Conservation (phyloP, 352 stramenopile species). For the Phytophthora cactorum region DNA sequence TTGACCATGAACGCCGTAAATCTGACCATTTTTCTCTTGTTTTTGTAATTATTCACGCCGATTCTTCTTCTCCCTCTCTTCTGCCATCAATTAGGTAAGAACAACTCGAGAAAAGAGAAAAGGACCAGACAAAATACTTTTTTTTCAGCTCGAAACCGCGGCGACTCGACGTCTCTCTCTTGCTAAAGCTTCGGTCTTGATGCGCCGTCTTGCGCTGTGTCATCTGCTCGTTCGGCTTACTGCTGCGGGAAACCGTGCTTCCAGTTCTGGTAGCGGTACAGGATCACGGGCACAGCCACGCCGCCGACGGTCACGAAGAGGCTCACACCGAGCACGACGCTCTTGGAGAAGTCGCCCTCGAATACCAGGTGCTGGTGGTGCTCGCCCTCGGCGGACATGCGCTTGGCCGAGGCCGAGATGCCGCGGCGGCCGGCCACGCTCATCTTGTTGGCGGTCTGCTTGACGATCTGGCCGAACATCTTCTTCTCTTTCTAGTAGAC, state of each 20-base stretch:
- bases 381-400: conserved; percentile 75
- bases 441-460: conserved; percentile 74
- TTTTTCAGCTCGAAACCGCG: conserved; percentile 14
- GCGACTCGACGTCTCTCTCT: background rate
- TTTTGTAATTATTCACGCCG: conserved; percentile 33
- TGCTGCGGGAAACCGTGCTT: conserved; percentile 89
- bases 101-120: conserved; percentile 17
- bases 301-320: conserved; percentile 73
- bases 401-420: conserved; percentile 80
- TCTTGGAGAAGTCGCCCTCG: conserved; percentile 84
- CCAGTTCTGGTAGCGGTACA: conserved; percentile 90
- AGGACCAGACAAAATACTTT: conserved; percentile 23
- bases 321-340: conserved; percentile 59
- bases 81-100: conserved; percentile 1
- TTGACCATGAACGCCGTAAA: background rate
- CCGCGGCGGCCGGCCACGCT: conserved; percentile 58
- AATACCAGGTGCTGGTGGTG: conserved; percentile 90
- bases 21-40: conserved; percentile 12
- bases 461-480: conserved; percentile 73
- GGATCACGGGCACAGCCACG: conserved; percentile 61
- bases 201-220: background rate
- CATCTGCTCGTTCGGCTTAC: conserved; percentile 41
- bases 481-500: conserved; percentile 12
- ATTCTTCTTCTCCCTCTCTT: conserved; percentile 16
- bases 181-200: conserved; percentile 3